Evolutionary conservation across 495 filamentous ascomycete genomes (phyloP).

Genomic region (Cryomyces minteri): DNA sequence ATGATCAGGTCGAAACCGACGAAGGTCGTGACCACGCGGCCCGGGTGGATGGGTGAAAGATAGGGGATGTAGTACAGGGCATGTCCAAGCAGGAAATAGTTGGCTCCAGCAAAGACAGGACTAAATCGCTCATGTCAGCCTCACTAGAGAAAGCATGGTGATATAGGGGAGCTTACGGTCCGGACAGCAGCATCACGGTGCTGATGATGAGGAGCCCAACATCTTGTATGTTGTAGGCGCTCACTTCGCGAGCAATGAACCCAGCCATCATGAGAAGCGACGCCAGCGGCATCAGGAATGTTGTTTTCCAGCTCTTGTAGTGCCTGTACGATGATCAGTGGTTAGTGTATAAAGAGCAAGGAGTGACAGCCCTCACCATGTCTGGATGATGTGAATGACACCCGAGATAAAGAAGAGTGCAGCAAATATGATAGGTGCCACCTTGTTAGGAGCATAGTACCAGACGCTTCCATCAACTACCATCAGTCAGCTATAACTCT

Average conservation of each 20-base stretch:
- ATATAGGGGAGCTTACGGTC: conserved; percentile 4
- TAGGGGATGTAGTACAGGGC: conserved; percentile 67
- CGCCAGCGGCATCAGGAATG: conserved; percentile 13
- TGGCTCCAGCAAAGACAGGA: conserved; percentile 52
- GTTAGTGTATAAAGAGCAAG: neutral
- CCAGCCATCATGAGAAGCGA: conserved; percentile 12
- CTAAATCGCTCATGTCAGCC: neutral
- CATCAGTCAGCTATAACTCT: too few relatives aligned
- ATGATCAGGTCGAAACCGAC: conserved; percentile 40
- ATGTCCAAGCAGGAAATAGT: conserved; percentile 61
- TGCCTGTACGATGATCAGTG: conserved; percentile 1
- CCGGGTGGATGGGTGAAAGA: conserved; percentile 58
- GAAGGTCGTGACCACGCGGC: conserved; percentile 61
- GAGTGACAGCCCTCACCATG: conserved; percentile 28
- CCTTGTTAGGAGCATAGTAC: conserved; percentile 62
- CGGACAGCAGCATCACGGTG: conserved; percentile 14
- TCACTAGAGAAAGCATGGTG: too few relatives aligned
- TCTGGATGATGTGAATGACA: conserved; percentile 39
- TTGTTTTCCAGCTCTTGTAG: conserved; percentile 15
- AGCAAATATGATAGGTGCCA: conserved; percentile 47
- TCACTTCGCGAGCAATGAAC: conserved; percentile 8
- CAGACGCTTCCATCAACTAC: conserved; percentile 28
- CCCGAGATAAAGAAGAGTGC: conserved; percentile 44
- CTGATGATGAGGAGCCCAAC: conserved; percentile 10
- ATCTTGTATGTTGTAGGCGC: conserved; percentile 10